Percentiles rank a stretch among this genome's conserved stretches.
Evolutionary conservation across 2,329 filamentous ascomycete genomes (phyloP).

Genomic region (Alternaria brassicicola): DNA sequence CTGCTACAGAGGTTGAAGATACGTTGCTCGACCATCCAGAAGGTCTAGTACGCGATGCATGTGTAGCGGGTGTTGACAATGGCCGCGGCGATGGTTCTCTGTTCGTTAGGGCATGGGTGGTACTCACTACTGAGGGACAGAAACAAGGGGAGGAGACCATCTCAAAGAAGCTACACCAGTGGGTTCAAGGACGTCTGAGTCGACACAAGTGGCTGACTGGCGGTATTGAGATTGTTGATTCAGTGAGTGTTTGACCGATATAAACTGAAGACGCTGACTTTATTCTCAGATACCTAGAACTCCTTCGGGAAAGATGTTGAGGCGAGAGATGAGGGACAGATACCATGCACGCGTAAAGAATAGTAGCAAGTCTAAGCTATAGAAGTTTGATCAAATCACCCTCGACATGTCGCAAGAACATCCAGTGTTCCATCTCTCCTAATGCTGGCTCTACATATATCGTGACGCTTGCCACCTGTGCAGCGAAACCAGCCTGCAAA

Average conservation of each 20-base stretch:
- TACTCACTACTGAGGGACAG: constrained; percentile 27
- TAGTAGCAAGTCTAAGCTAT: constrained; percentile 28
- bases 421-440: background rate
- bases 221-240: constrained; percentile 37
- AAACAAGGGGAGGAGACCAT: constrained; percentile 22
- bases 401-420: background rate
- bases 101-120: constrained; percentile 41
- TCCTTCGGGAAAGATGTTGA: constrained; percentile 38
- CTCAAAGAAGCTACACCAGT: constrained; percentile 28
- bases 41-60: constrained; percentile 34
- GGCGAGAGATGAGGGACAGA: constrained; percentile 37
- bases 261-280: background rate
- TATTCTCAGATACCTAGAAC: constrained; percentile 33
- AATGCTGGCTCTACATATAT: background rate
- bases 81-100: constrained; percentile 37
- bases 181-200: constrained; percentile 31
- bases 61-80: constrained; percentile 42
- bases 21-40: constrained; percentile 51
- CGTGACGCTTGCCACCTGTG: background rate
- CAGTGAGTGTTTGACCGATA: constrained; percentile 17
- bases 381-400: background rate
- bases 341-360: constrained; percentile 34
- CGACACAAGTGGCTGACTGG: constrained; percentile 41
- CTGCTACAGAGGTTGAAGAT: constrained; percentile 57
- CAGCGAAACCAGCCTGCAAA: no score